A percentile compares a stretch with the other conserved stretches of the same genome.
Conservation (phyloP, 805 yeast genomes). For the Candida awuae region DNA sequence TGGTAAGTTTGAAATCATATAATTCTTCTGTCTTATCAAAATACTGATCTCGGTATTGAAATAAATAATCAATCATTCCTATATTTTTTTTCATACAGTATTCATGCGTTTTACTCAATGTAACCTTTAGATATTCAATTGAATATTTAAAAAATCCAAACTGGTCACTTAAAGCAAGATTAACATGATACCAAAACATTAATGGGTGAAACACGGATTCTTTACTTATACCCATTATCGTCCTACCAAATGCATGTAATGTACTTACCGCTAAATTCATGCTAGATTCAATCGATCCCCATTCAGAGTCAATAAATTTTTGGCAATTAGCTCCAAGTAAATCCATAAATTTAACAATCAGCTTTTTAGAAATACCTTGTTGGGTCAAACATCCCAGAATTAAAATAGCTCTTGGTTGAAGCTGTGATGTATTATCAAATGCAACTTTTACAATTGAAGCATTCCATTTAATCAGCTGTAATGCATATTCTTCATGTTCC, state of each 20-base stretch:
- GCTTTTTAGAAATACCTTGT: conserved; percentile 52
- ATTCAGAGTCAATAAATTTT: neutral
- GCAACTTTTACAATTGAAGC: conserved; percentile 57
- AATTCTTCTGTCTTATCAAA: conserved; percentile 37
- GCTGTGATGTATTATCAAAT: conserved; percentile 44
- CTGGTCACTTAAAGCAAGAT: conserved; percentile 21
- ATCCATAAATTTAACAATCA: conserved; percentile 24
- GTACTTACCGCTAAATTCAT: conserved; percentile 27
- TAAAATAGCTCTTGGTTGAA: conserved; percentile 61
- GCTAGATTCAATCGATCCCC: neutral
- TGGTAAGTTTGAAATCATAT: conserved; percentile 33
- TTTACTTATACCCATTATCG: conserved; percentile 41
- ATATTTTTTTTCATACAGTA: conserved; percentile 25
- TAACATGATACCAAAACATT: conserved; percentile 40
- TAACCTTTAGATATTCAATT: conserved; percentile 29
- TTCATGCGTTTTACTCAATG: conserved; percentile 28
- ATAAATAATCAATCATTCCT: conserved; percentile 24
- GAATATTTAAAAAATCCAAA: conserved; percentile 26
- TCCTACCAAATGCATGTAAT: conserved; percentile 38
- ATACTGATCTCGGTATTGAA: conserved; percentile 32
- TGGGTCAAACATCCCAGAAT: conserved; percentile 63
- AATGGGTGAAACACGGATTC: conserved; percentile 39
- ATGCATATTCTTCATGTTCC: conserved; percentile 36
- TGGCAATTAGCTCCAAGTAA: conserved; percentile 17
- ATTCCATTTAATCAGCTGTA: conserved; percentile 62